These are phyloP conservation scores for Fusarium sp. DNA, from an alignment of 2,329 filamentous ascomycete genomes.

Conservation along the genomic window DNA sequence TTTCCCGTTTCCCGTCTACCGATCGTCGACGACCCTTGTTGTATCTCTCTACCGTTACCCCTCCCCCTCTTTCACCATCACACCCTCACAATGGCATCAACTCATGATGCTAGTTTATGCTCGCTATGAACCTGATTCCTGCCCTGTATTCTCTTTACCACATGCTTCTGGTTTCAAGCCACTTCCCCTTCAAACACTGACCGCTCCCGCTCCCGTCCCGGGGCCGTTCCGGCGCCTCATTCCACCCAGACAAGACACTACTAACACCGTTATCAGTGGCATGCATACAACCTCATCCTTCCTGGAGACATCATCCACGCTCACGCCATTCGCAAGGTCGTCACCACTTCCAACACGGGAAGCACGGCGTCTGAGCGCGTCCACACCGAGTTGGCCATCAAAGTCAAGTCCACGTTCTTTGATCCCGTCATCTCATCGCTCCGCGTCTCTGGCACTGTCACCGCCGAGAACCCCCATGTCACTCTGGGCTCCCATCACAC, in stretches of 20 bases:
- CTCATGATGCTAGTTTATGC: slow-evolving; percentile 7
- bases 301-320: slow-evolving; percentile 65
- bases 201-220: slow-evolving; percentile 6
- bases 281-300: slow-evolving; percentile 71
- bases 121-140: neutral
- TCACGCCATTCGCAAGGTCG: slow-evolving; percentile 68
- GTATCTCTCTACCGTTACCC: slow-evolving; percentile 32
- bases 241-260: neutral
- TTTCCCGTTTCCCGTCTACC: slow-evolving; percentile 15
- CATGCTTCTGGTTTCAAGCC: slow-evolving; percentile 13
- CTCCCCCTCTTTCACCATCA: slow-evolving; percentile 29
- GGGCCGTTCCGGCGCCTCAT: slow-evolving; percentile 17
- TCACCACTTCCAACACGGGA: slow-evolving; percentile 59
- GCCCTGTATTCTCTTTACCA: slow-evolving; percentile 8
- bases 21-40: slow-evolving; percentile 18
- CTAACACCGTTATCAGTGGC: slow-evolving; percentile 58
- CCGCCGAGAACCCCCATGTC: slow-evolving; percentile 65
- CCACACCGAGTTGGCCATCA: slow-evolving; percentile 68
- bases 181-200: slow-evolving; percentile 11
- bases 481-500: slow-evolving; percentile 69
- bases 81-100: slow-evolving; percentile 23
- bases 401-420: slow-evolving; percentile 69
- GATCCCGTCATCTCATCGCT: slow-evolving; percentile 67
- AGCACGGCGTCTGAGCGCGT: slow-evolving; percentile 65
- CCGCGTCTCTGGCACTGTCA: slow-evolving; percentile 67